These are phyloP conservation scores for Calonectria leucothoes DNA, from an alignment of 2,329 filamentous ascomycete species.

Conservation along the genomic window DNA sequence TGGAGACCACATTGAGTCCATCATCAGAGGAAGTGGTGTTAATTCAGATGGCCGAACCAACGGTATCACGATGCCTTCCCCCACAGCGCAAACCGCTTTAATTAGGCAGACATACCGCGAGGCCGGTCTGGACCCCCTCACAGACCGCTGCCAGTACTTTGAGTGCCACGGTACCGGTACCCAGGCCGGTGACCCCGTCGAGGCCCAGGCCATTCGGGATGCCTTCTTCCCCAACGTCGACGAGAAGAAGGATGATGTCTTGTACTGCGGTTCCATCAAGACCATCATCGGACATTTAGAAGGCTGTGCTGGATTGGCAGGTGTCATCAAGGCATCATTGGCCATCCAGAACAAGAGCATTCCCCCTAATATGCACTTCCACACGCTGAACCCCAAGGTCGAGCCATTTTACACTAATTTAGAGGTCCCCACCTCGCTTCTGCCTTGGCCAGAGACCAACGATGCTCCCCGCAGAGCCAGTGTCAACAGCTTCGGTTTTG, in stretches of 20 bases:
- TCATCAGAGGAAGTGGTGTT: constrained; percentile 36
- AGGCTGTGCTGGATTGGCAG: constrained; percentile 38
- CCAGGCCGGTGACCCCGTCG: constrained; percentile 60
- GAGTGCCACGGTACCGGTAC: constrained; percentile 51
- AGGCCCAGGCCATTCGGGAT: constrained; percentile 58
- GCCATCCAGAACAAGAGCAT: constrained; percentile 34
- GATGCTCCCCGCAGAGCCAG: constrained; percentile 29
- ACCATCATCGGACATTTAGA: constrained; percentile 42
- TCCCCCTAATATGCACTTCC: constrained; percentile 46
- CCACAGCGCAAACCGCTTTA: constrained; percentile 50
- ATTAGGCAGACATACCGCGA: constrained; percentile 51
- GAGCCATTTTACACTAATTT: constrained; percentile 38
- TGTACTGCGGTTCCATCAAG: constrained; percentile 42
- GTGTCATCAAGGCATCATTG: constrained; percentile 29
- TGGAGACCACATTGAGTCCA: constrained; percentile 35
- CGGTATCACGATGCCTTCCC: constrained; percentile 51
- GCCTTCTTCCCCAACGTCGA: constrained; percentile 46
- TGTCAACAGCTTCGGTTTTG: constrained; percentile 53
- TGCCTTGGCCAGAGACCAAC: constrained; percentile 33
- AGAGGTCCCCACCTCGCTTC: constrained; percentile 28
- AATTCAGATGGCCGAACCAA: constrained; percentile 34
- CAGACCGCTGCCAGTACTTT: constrained; percentile 53
- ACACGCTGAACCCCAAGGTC: constrained; percentile 41
- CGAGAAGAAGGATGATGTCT: background rate
- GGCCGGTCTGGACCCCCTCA: constrained; percentile 48